phyloP scores from a whole-genome alignment of 495 filamentous ascomycete genomes.

The Trichoderma erinaceum region DNA sequence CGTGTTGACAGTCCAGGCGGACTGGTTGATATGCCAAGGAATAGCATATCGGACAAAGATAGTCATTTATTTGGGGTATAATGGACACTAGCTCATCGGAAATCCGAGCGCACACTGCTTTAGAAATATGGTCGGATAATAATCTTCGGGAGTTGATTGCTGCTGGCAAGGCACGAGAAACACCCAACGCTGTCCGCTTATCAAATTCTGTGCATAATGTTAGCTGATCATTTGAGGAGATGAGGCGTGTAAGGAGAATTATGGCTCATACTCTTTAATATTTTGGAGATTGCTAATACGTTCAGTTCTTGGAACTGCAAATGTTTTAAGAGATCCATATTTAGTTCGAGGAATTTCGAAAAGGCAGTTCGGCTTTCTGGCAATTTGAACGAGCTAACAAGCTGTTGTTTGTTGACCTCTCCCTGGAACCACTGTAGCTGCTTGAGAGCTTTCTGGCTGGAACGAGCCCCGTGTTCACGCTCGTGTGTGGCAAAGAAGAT shows the following conservation, averaged over 20 bases:
- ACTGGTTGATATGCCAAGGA: constrained; percentile 61
- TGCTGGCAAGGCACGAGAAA: constrained; percentile 45
- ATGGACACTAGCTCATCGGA: constrained; percentile 55
- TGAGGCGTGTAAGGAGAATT: not conserved
- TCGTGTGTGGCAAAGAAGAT: constrained; percentile 69
- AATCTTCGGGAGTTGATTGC: constrained; percentile 43
- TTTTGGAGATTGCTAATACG: constrained; percentile 60
- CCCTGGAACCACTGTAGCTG: constrained; percentile 54
- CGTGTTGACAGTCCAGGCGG: constrained; percentile 54
- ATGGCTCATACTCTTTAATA: constrained; percentile 60
- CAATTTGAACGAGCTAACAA: constrained; percentile 52
- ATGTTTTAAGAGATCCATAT: constrained; percentile 56
- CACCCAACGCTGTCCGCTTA: constrained; percentile 66
- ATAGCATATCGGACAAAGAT: constrained; percentile 68
- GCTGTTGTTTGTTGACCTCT: constrained; percentile 46
- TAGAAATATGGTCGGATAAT: constrained; percentile 53
- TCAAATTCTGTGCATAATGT: constrained; percentile 59
- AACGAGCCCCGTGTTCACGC: constrained; percentile 50
- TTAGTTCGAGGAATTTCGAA: constrained; percentile 57
- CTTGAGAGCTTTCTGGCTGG: constrained; percentile 44
- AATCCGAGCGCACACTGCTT: constrained; percentile 59
- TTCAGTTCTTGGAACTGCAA: constrained; percentile 73
- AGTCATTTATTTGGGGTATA: constrained; percentile 67
- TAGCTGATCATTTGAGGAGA: constrained; percentile 15
- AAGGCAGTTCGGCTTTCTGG: constrained; percentile 50